Evolutionary conservation across 140 eudicot genomes (phyloP).

Genomic region (Eryngium alpinum): DNA sequence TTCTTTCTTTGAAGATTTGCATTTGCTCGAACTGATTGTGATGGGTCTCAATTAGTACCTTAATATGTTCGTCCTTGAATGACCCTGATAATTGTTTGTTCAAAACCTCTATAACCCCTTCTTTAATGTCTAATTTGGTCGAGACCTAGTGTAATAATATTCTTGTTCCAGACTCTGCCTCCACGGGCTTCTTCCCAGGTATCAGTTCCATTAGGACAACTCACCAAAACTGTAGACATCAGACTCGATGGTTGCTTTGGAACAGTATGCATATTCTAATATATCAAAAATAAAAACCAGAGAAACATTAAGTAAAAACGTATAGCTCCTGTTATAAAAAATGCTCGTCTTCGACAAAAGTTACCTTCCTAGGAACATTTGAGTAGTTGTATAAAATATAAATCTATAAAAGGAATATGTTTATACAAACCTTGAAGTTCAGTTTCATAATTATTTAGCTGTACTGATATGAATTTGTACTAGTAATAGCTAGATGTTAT

Average conservation of each 20-base stretch:
- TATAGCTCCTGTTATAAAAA: too few species aligned
- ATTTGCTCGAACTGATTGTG: constrained; percentile 57
- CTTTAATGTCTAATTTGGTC: constrained; percentile 74
- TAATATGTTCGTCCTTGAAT: constrained; percentile 65
- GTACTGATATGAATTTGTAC: not conserved
- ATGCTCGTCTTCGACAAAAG: not conserved
- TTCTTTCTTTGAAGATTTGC: constrained; percentile 53
- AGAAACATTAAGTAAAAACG: too few species aligned
- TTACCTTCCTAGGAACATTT: not conserved
- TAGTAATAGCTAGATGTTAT: not conserved
- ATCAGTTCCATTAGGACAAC: constrained; percentile 85
- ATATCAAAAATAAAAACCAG: constrained; percentile 14
- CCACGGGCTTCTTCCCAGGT: constrained; percentile 90
- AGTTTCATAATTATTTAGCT: not conserved
- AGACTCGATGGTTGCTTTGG: constrained; percentile 82
- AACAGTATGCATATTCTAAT: constrained; percentile 70
- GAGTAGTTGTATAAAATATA: not conserved
- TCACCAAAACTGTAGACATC: constrained; percentile 92
- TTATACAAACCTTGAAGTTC: not conserved
- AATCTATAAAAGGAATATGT: not conserved
- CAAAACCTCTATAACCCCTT: constrained; percentile 64
- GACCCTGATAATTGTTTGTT: constrained; percentile 56
- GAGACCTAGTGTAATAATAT: constrained; percentile 81
- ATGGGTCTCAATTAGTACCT: constrained; percentile 85
- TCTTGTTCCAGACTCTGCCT: constrained; percentile 89